These are phyloP conservation scores for Angophora floribunda DNA, from an alignment of 345 rosid genomes.

Conservation along the genomic window DNA sequence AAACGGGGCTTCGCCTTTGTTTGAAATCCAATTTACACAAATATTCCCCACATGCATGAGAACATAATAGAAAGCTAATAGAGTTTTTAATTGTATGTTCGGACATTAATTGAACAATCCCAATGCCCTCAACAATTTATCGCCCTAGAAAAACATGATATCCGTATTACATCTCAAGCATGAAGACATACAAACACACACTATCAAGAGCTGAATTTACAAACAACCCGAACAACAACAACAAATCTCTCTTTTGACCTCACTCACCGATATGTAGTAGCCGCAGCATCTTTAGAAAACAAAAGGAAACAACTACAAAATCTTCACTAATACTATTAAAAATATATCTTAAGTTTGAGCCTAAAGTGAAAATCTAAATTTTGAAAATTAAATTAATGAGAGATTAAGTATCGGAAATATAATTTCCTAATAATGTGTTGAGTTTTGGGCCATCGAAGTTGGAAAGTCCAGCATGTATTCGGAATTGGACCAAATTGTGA, in stretches of 20 bases:
- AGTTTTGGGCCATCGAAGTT: too few relatives aligned
- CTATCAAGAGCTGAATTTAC: neutral
- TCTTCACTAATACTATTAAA: neutral
- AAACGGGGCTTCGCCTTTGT: too few relatives aligned
- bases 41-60: neutral
- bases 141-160: neutral
- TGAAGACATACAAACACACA: neutral
- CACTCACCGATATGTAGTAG: neutral
- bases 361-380: too few relatives aligned
- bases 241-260: neutral
- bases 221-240: neutral
- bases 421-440: too few relatives aligned
- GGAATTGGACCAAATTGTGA: too few relatives aligned
- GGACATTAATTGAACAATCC: neutral
- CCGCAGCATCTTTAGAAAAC: neutral
- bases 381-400: too few relatives aligned
- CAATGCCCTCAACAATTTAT: neutral
- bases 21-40: neutral
- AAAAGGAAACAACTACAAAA: neutral
- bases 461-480: too few relatives aligned
- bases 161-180: neutral
- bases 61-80: neutral
- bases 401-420: neutral
- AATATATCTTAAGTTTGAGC: too few relatives aligned
- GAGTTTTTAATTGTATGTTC: neutral